These are phyloP conservation scores for Gamsiella multidivaricata DNA, from an alignment of 192 early-diverging fungal genomes.

Conservation along the genomic window DNA sequence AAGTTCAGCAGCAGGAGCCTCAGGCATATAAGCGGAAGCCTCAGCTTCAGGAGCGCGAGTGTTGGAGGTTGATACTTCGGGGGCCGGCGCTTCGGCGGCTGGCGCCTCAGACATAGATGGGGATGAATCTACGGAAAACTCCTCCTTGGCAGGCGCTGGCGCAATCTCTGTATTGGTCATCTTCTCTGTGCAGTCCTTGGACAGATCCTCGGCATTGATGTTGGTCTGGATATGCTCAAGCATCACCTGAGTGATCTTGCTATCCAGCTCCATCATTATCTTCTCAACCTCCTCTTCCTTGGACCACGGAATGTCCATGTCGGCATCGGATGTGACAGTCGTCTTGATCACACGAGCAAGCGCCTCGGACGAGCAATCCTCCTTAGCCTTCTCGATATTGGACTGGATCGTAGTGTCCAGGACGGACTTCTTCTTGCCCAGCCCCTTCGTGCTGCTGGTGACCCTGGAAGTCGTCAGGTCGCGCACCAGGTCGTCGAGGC, in stretches of 20 bases:
- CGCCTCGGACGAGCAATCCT: conserved; percentile 18
- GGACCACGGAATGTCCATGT: conserved; percentile 20
- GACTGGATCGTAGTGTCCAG: conserved; percentile 3
- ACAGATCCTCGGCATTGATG: conserved; percentile 26
- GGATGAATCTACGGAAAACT: too few species aligned
- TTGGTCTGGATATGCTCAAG: conserved; percentile 16
- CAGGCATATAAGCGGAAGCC: neutral
- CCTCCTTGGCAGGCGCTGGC: neutral
- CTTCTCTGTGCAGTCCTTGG: conserved; percentile 50
- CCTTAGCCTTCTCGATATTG: conserved; percentile 35
- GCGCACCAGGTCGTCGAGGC: conserved; percentile 27
- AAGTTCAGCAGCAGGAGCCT: too few species aligned
- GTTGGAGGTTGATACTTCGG: too few species aligned
- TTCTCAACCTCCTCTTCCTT: conserved; percentile 27
- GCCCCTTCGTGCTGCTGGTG: conserved; percentile 10
- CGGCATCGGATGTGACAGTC: conserved; percentile 2
- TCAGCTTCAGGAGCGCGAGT: conserved; percentile 9
- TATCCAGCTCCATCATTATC: conserved; percentile 12
- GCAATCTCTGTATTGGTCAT: conserved; percentile 42
- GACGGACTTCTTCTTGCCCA: conserved; percentile 21
- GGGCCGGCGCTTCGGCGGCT: too few species aligned
- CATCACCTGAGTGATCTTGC: conserved; percentile 2
- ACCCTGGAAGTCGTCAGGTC: conserved; percentile 18
- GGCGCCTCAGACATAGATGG: neutral
- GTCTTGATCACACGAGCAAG: conserved; percentile 13